phyloP scores from a whole-genome alignment of 768 basidiomycete genomes.

The Paxillus involutus region DNA sequence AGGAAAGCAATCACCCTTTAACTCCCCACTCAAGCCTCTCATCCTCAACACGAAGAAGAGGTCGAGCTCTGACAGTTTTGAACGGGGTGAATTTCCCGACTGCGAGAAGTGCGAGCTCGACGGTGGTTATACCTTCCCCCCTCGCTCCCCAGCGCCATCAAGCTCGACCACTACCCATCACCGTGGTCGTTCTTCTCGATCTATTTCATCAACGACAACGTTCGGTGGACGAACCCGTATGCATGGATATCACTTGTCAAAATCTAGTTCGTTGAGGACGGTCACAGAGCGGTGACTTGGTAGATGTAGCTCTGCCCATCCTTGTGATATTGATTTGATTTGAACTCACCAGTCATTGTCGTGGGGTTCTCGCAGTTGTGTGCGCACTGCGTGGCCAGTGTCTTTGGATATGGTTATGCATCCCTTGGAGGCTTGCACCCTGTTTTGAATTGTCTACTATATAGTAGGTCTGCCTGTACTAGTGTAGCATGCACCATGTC shows the following conservation, averaged over 20 bases:
- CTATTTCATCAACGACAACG: neutral
- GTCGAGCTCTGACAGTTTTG: constrained; percentile 34
- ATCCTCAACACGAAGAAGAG: constrained; percentile 29
- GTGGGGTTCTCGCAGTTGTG: too few relatives aligned
- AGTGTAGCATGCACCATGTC: too few relatives aligned
- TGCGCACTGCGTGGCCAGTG: too few relatives aligned
- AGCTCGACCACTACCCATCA: constrained; percentile 1
- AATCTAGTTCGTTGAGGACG: constrained; percentile 3
- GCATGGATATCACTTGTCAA: neutral
- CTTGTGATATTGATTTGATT: neutral
- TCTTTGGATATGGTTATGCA: too few relatives aligned
- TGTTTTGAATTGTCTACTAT: too few relatives aligned
- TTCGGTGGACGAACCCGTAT: neutral
- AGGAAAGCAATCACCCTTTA: neutral
- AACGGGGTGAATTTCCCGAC: constrained; percentile 36
- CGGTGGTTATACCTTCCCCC: constrained; percentile 45
- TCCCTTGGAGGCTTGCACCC: too few relatives aligned
- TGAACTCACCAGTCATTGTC: neutral
- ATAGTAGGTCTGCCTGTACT: too few relatives aligned
- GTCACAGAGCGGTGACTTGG: neutral
- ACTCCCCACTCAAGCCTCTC: constrained; percentile 10
- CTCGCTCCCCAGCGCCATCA: constrained; percentile 8
- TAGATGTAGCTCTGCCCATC: neutral
- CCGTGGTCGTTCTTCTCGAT: constrained; percentile 11
- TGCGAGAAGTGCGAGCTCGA: constrained; percentile 37